Evolutionary conservation across 495 filamentous ascomycete genomes (phyloP).

Genomic region (Poronia punctata): DNA sequence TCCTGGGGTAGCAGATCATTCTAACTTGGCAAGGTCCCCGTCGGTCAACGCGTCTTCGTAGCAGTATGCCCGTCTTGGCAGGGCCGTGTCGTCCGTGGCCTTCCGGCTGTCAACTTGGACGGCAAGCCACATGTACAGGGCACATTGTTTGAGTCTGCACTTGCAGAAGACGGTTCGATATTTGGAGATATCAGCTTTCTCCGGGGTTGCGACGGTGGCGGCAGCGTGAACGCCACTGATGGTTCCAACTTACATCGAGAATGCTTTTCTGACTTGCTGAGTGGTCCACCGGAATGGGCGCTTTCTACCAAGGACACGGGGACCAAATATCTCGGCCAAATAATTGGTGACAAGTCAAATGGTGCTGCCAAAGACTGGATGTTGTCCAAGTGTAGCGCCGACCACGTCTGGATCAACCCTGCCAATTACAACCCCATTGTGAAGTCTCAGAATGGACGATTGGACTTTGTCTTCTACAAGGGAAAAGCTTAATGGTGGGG

Average conservation of each 20-base stretch:
- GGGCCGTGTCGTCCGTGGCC: slow-evolving; percentile 18
- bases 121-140: slow-evolving; percentile 14
- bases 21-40: slow-evolving; percentile 10
- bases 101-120: slow-evolving; percentile 12
- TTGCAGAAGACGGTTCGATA: slow-evolving; percentile 25
- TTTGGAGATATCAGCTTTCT: slow-evolving; percentile 34
- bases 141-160: slow-evolving; percentile 24
- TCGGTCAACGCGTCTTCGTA: slow-evolving; percentile 14
- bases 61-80: slow-evolving; percentile 16
- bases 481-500: not conserved
- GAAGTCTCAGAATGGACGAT: slow-evolving; percentile 2
- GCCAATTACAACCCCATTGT: not conserved
- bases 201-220: slow-evolving; percentile 37
- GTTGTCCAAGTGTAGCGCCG: slow-evolving; percentile 4
- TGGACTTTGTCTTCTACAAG: slow-evolving; percentile 3
- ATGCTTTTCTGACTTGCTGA: slow-evolving; percentile 25
- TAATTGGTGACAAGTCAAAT: slow-evolving; percentile 30
- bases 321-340: slow-evolving; percentile 21
- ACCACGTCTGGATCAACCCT: slow-evolving; percentile 2
- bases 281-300: slow-evolving; percentile 23
- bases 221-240: slow-evolving; percentile 26
- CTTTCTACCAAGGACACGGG: slow-evolving; percentile 23
- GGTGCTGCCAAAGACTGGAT: slow-evolving; percentile 24
- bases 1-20: not conserved
- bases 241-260: slow-evolving; percentile 22